Evolutionary conservation across 768 basidiomycete species (phyloP).

Genomic region (Boletus rufocinnamomeus): DNA sequence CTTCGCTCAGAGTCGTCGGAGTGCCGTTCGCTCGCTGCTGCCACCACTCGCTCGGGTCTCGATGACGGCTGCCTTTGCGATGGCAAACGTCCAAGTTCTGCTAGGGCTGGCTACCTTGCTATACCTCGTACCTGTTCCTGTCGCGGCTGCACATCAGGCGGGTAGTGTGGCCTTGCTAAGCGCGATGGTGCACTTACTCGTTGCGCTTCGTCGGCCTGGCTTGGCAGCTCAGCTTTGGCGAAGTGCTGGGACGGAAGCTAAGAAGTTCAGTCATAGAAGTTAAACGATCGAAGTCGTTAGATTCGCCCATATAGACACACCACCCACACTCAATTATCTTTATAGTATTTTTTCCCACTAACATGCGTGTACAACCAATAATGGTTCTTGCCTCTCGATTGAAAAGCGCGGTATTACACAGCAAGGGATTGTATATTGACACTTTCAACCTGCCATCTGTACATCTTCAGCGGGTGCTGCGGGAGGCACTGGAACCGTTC

Average conservation of each 20-base stretch:
- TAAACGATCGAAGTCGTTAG: slow-evolving; percentile 6
- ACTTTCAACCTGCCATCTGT: slow-evolving; percentile 72
- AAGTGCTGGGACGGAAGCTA: slow-evolving; percentile 30
- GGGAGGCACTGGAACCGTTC: slow-evolving; percentile 40
- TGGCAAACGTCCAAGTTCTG: slow-evolving; percentile 82
- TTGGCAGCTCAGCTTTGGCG: slow-evolving; percentile 65
- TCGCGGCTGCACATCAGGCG: slow-evolving; percentile 94
- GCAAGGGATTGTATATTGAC: slow-evolving; percentile 19
- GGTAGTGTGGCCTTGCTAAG: slow-evolving; percentile 89
- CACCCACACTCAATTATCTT: slow-evolving; percentile 31
- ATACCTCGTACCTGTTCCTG: slow-evolving; percentile 88
- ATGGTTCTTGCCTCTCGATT: slow-evolving; percentile 5
- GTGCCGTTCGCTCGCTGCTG: slow-evolving; percentile 47
- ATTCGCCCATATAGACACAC: slow-evolving; percentile 15
- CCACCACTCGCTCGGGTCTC: slow-evolving; percentile 62
- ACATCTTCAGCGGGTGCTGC: slow-evolving; percentile 64
- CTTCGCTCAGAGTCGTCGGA: slow-evolving; percentile 57
- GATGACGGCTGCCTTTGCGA: slow-evolving; percentile 62
- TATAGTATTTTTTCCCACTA: slow-evolving; percentile 1
- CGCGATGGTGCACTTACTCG: slow-evolving; percentile 73
- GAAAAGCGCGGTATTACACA: slow-evolving; percentile 12
- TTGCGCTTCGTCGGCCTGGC: slow-evolving; percentile 71
- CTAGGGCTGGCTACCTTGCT: slow-evolving; percentile 80
- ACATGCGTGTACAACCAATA: background rate
- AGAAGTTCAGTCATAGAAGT: slow-evolving; percentile 12